Evolutionary conservation across 139 green algal genomes (phyloP).

Genomic region (Spirogloea muscicola): DNA sequence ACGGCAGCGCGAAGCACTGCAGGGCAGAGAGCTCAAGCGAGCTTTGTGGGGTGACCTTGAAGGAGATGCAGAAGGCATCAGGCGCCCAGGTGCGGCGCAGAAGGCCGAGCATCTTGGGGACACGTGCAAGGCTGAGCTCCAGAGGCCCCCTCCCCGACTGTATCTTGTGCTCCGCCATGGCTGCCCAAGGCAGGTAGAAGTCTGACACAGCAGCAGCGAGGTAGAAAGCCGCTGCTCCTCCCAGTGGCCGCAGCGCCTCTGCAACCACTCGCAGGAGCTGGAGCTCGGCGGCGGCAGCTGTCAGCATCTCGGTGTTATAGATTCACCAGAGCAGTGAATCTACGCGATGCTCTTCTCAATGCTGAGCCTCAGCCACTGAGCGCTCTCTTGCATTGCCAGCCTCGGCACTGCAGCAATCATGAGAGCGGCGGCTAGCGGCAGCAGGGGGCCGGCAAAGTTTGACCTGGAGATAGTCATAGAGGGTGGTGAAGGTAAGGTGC

Average conservation of each 20-base stretch:
- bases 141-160: constrained; percentile 73
- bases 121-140: constrained; percentile 52
- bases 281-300: background rate
- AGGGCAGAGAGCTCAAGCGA: too few relatives aligned
- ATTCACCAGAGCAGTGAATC: background rate
- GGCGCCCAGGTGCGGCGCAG: constrained; percentile 79
- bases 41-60: too few relatives aligned
- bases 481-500: constrained; percentile 74
- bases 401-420: background rate
- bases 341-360: background rate
- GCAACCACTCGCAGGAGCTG: constrained; percentile 60
- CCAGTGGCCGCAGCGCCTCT: constrained; percentile 46
- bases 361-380: background rate
- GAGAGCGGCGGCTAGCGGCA: too few relatives aligned
- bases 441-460: too few relatives aligned
- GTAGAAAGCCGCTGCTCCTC: constrained; percentile 73
- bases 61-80: constrained; percentile 79
- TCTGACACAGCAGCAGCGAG: constrained; percentile 97
- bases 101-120: constrained; percentile 89
- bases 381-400: background rate
- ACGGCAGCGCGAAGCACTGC: too few relatives aligned
- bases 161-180: constrained; percentile 97
- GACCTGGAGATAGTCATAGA: constrained; percentile 92
- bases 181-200: constrained; percentile 90
- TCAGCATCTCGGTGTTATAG: background rate